Percentiles rank a stretch among this genome's conserved stretches.
phyloP scores from a whole-genome alignment of 1,284 basidiomycete genomes.

The Cryptococcus deneoformans region DNA sequence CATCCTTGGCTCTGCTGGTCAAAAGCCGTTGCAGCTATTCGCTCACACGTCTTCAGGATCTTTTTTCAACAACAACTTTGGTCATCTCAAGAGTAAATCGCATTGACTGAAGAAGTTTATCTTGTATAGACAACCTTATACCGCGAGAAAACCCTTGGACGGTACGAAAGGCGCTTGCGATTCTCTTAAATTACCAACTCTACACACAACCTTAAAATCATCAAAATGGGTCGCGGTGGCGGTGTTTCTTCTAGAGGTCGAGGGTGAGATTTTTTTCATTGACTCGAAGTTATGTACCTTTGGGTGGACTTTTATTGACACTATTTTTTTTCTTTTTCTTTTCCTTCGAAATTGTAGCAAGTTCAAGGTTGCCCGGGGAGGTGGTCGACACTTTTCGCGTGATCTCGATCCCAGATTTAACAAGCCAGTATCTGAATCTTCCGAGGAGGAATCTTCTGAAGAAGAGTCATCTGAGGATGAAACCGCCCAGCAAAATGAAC shows the following conservation, averaged over 20 bases:
- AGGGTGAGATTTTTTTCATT: constrained; percentile 27
- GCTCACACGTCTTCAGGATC: too few species aligned
- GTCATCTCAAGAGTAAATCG: too few species aligned
- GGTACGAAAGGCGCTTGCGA: too few species aligned
- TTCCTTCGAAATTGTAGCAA: constrained; percentile 49
- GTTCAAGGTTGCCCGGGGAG: constrained; percentile 81
- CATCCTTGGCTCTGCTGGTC: too few species aligned
- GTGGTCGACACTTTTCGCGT: constrained; percentile 75
- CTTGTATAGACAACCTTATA: too few species aligned
- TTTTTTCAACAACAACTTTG: too few species aligned
- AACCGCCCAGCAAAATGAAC: constrained; percentile 12
- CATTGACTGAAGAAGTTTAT: too few species aligned
- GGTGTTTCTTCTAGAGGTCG: constrained; percentile 37
- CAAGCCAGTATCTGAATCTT: constrained; percentile 21
- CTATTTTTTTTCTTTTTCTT: background rate
- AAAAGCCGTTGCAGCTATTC: too few species aligned
- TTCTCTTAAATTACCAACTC: background rate
- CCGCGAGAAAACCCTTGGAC: too few species aligned
- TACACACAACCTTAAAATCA: background rate
- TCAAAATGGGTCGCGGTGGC: constrained; percentile 31
- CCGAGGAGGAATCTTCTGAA: constrained; percentile 31
- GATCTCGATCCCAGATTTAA: constrained; percentile 40
- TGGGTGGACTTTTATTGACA: background rate
- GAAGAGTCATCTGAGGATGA: constrained; percentile 19
- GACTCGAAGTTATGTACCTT: background rate